Base-by-base conservation (phyloP, 768 basidiomycete species). In the Chalciporus pseudorubinellus region DNA sequence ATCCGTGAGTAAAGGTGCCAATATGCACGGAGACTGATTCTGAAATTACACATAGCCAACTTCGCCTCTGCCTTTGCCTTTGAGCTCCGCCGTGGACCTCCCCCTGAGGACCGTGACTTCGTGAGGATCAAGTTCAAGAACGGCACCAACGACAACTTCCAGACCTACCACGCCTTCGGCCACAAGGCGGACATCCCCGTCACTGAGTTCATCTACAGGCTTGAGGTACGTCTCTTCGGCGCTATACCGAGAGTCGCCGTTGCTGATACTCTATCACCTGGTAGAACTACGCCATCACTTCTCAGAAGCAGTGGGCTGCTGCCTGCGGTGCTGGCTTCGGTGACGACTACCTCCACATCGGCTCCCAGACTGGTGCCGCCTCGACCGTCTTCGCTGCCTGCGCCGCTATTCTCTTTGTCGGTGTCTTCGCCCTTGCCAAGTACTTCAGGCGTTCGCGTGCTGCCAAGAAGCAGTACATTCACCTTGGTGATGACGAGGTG, bases 81-180 rank as follows among this genome's bases (percentile, higher is more conserved):
- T 56, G 90, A 92, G 74, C 80, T 92, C 59, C 84, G 84, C 67
- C 82, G 84, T 41, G 85, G 86, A 46, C 79, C 81, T 48, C 81
- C 85, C 41, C 87, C 86, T 12, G 87, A 89, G 61, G 74, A 81
- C 65, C 84, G 87, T 56, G 85, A 88, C 74, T 91, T 90, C 74
- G 70, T 92, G 65, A 85, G 88, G 65, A 78, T 92, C 80, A 84
- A 80, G 69, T 90, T 91, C 80, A 86, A 81, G 80, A 92, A 92
- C 70, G 90, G 89, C 44, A 89, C 89, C 46, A 55, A 69, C 46
- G 74, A 73, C 50, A 71, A 73, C 63, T 91, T 87, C 76, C 67
- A 78, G 59, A 82, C 82, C 53, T 70, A 88, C 67, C 82, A 88
- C 59, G 84, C 83, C 65, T 91, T 89, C 67, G 85, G 83, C 52